A percentile compares a stretch with the other conserved stretches of the same genome.
Evolutionary conservation across 2,329 filamentous ascomycete species (phyloP).

Genomic region (Phaeosphaeriaceae sp.): DNA sequence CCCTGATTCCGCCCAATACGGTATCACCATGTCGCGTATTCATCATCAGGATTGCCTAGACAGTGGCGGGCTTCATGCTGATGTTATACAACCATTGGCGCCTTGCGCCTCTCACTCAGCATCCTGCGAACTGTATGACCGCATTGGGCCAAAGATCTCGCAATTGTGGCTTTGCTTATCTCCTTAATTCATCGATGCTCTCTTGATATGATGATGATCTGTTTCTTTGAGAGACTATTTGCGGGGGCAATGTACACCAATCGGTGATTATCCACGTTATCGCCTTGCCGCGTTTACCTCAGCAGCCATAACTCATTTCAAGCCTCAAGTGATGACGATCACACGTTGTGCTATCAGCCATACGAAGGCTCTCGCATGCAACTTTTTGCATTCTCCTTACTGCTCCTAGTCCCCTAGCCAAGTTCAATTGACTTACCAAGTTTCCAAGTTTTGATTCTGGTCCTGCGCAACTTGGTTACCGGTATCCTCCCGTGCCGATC

Average conservation of each 20-base stretch:
- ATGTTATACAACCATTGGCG: constrained; percentile 8
- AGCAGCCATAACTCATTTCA: constrained; percentile 2
- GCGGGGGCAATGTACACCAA: background rate
- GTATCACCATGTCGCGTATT: background rate
- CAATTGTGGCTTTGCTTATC: constrained; percentile 5
- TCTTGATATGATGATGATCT: background rate
- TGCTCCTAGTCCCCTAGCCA: background rate
- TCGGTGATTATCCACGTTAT: background rate
- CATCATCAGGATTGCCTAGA: background rate
- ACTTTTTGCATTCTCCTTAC: background rate
- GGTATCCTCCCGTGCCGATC: background rate
- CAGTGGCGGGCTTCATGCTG: background rate
- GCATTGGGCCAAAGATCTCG: background rate
- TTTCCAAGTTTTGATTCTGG: background rate
- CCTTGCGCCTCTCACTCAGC: constrained; percentile 10
- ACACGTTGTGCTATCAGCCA: background rate
- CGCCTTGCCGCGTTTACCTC: constrained; percentile 1
- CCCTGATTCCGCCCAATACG: background rate
- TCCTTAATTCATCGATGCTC: background rate
- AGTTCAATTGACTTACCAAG: constrained; percentile 1
- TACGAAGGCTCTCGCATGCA: background rate
- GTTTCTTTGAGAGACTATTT: background rate
- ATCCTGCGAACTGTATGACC: constrained; percentile 2
- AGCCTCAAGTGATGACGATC: background rate
- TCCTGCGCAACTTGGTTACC: background rate